Evolutionary conservation across 108 stramenopile genomes (phyloP), one percentile per base, ranked within the genome.

Genomic region (Pseudonitzschia multistriata): DNA sequence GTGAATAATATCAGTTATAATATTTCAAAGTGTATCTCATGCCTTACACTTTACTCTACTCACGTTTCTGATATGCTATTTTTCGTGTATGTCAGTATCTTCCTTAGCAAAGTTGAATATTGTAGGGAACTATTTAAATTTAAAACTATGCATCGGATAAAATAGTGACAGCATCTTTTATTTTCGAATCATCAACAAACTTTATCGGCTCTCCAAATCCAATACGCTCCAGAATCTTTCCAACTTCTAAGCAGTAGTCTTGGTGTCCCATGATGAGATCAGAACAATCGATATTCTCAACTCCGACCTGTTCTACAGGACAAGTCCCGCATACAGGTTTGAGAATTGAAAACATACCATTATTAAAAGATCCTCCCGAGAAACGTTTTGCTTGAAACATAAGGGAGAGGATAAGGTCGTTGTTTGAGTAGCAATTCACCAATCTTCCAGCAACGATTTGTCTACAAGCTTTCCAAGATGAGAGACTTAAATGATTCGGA

Each of bases 351-450:
- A 33, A 37, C 4, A 77, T 54, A 11, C 76, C 76, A 45, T 60
- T 50, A 24, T 70, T 68, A 6, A 70, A 70, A 14, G 68, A 55
- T 49, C 82, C 84, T 8, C 79, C 79, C 30, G 81, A 81, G 29
- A 88, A 70, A n/a, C 94, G 72, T 75, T 97, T 97, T 42, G 93
- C 76, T 74, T 87, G 92, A 73, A 93, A 93, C 92, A 93, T 85
- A 10, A 97, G 74, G 6, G 91, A 92, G 13, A 99, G 71, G 70
- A 99, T 87, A 74, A 89, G 87, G 73, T 99, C 98, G 56, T 85
- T 92, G 2, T 83, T 70, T 13, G 87, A 85, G 79, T 93, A 98
- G 62, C 92, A 93, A 67, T 99, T 99, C 19, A 99, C 89, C n/a
- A 97, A 67, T 39, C 97, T 74, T 5, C 96, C 97, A 21, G 91